Base-by-base conservation (phyloP, 2,329 filamentous ascomycete species). In the Drechslera avenae region DNA sequence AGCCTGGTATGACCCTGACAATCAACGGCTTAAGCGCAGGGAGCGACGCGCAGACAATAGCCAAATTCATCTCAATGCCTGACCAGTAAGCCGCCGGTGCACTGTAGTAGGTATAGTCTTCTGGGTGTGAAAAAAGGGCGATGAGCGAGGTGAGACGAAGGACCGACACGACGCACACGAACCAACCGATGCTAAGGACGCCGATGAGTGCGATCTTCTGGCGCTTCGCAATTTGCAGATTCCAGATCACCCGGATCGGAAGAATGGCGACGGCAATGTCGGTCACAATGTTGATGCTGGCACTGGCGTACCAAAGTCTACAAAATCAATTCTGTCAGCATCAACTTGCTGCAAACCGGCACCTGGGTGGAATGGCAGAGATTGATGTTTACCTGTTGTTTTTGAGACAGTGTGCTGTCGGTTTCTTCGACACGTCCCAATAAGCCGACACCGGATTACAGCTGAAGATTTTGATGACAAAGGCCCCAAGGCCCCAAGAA, bases 91-190 rank as follows among this genome's bases (percentile, higher is more conserved):
- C 63, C 2, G 60, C 42, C 6, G 57, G 49, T 4, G 62, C 51
- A 36, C 59, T 57, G 21, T 67, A 61, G 37, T 60, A 72, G 8
- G 59, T 60, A 3, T 18, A 31, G 37, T 72, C 67, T 5, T 62
- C 48, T 2, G 34, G 42, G 28, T 69, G 54, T 13, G 47, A 14
- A 3, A 35, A 39, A 1, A 67, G 40, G 1, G 44, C 26, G 12
- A 53, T 44, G n/a, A 72, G 48, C 6, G 60, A 41, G 42, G 58
- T 43, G 2, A 71, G 57, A 9, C 68, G 65, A 2, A 70, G 42
- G n/a, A 67, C 42, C 3, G 69, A 69, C 12, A 72, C 63, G 12
- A 69, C 50, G 32, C 67, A 71, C 3, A 69, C 66, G 39, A 70
- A 66, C 64, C 66, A 68, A 34, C 67, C 67, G n/a, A 71, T 57